phyloP scores from a whole-genome alignment of 23 red algal species.

The Gracilaria caudata region DNA sequence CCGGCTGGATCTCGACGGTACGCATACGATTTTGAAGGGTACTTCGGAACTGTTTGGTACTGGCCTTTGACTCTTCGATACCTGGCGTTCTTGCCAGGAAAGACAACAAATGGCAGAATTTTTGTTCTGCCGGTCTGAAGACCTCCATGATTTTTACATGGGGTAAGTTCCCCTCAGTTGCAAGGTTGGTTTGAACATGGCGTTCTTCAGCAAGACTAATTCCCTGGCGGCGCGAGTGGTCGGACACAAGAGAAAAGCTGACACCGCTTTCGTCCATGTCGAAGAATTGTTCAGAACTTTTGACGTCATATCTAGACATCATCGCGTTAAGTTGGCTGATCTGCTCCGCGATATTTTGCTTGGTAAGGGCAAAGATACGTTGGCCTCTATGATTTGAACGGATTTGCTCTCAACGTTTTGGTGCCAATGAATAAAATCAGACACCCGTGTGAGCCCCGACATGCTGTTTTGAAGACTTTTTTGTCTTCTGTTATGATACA shows the following conservation, averaged over 20 bases:
- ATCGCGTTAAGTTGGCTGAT: neutral
- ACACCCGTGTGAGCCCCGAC: no score
- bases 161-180: no score
- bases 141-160: conserved; percentile 21
- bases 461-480: no score
- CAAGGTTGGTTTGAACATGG: neutral
- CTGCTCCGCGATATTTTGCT: conserved; percentile 3
- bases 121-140: neutral
- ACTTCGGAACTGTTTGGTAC: neutral
- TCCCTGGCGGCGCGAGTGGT: neutral
- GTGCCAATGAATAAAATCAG: no score
- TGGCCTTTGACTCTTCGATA: neutral
- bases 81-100: conserved; percentile 16
- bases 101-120: conserved; percentile 24
- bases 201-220: neutral
- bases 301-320: no score
- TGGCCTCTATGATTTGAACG: no score
- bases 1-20: conserved; percentile 14
- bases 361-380: no score
- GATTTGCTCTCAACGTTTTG: no score
- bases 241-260: neutral
- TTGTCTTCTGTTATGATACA: no score
- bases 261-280: no score
- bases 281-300: no score
- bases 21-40: neutral